Conservation (phyloP, 768 basidiomycete species). For the Russula abietina region DNA sequence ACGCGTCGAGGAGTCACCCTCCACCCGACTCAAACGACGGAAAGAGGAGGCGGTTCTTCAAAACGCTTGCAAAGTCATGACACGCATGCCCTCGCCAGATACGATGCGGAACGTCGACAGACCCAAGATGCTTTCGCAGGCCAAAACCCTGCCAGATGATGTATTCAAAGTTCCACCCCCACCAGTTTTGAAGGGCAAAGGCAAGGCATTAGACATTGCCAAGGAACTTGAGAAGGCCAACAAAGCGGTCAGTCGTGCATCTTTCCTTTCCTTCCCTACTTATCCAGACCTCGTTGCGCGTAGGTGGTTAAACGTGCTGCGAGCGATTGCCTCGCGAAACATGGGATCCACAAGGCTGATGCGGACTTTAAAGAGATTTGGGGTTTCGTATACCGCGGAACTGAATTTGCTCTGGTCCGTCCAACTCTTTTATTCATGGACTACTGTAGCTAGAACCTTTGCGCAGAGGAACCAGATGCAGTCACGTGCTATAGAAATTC, state of each 20-base stretch:
- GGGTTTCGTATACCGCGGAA: conserved; percentile 24
- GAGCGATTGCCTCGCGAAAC: conserved; percentile 27
- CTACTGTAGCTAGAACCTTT: neutral
- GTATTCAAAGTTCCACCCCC: conserved; percentile 24
- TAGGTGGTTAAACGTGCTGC: conserved; percentile 40
- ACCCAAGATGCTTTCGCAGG: conserved; percentile 19
- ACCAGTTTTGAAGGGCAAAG: conserved; percentile 31
- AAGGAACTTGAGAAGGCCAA: conserved; percentile 49
- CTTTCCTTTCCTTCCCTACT: neutral
- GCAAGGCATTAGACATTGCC: conserved; percentile 33
- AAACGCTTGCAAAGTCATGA: conserved; percentile 37
- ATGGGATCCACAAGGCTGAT: conserved; percentile 24
- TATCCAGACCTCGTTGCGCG: neutral
- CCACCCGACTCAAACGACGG: conserved; percentile 24
- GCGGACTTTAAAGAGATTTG: conserved; percentile 27
- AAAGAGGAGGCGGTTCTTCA: conserved; percentile 33
- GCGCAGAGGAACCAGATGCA: conserved; percentile 23
- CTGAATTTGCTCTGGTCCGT: conserved; percentile 28
- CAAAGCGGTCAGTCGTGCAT: conserved; percentile 44
- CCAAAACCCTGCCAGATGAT: conserved; percentile 21
- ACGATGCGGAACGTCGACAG: conserved; percentile 21
- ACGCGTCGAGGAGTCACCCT: conserved; percentile 25
- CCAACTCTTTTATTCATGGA: neutral
- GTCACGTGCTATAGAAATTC: conserved; percentile 22
- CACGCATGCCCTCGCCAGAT: conserved; percentile 33